These are phyloP conservation scores for Ustilago trichophora DNA, from an alignment of 1,284 basidiomycete species.

Conservation along the genomic window DNA sequence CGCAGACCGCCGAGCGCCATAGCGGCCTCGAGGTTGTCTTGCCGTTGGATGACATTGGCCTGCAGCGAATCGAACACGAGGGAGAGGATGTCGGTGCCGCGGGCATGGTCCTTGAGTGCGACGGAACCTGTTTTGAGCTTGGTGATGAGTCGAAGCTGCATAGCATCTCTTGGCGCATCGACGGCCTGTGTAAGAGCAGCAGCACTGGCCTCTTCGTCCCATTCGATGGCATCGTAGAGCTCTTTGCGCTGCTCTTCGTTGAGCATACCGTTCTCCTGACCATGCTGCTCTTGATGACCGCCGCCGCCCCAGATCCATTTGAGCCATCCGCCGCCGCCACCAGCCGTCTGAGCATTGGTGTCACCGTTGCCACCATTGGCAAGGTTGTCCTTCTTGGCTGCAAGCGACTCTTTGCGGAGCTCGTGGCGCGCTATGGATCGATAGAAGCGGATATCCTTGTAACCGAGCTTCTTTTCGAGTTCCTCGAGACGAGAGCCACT, in stretches of 20 bases:
- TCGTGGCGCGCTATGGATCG: constrained; percentile 91
- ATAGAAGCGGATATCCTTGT: constrained; percentile 97
- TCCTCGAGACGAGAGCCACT: constrained; percentile 70
- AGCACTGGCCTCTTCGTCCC: constrained; percentile 71
- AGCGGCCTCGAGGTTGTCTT: constrained; percentile 83
- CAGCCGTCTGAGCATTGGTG: constrained; percentile 65
- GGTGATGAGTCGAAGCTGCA: constrained; percentile 80
- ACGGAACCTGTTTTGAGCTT: constrained; percentile 63
- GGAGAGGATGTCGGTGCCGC: constrained; percentile 78
- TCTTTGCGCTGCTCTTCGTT: constrained; percentile 92
- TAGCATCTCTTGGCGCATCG: constrained; percentile 77
- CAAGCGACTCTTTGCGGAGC: constrained; percentile 78
- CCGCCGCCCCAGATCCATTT: constrained; percentile 63
- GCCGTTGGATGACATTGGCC: constrained; percentile 84
- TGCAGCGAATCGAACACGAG: constrained; percentile 88
- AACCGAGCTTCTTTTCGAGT: constrained; percentile 84
- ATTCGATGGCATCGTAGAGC: constrained; percentile 92
- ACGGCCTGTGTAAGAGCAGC: constrained; percentile 48
- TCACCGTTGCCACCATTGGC: constrained; percentile 68
- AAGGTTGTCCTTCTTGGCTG: constrained; percentile 62
- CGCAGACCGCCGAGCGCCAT: constrained; percentile 87
- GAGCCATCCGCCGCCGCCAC: constrained; percentile 59
- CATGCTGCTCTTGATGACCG: constrained; percentile 34
- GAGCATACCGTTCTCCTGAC: constrained; percentile 71
- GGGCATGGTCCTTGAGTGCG: constrained; percentile 54